Conservation (phyloP, 2,329 filamentous ascomycete species). For the Ustilaginoidea virens region DNA sequence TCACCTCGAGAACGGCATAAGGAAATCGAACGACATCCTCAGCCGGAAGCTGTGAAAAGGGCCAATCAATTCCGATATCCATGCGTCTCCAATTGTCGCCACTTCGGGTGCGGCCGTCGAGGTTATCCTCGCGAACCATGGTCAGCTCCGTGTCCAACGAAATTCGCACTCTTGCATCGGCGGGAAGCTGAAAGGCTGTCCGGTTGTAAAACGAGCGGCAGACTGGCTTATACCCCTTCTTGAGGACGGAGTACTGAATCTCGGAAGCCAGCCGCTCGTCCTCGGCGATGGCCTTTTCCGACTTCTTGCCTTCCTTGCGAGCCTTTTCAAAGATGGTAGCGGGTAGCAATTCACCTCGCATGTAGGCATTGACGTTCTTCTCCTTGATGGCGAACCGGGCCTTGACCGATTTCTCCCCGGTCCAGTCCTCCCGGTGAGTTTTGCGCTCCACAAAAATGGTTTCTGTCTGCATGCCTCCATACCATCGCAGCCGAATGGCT, state of each 20-base stretch:
- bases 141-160: slow-evolving; percentile 92
- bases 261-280: slow-evolving; percentile 82
- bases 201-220: slow-evolving; percentile 96
- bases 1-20: slow-evolving; percentile 92
- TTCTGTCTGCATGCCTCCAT: slow-evolving; percentile 88
- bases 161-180: slow-evolving; percentile 89
- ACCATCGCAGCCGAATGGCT: slow-evolving; percentile 92
- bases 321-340: slow-evolving; percentile 91
- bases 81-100: slow-evolving; percentile 92
- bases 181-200: slow-evolving; percentile 92
- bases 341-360: slow-evolving; percentile 72
- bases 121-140: slow-evolving; percentile 89
- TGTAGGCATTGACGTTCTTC: slow-evolving; percentile 88
- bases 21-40: slow-evolving; percentile 85
- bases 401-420: slow-evolving; percentile 96
- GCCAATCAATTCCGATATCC: slow-evolving; percentile 94
- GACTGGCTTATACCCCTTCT: slow-evolving; percentile 74
- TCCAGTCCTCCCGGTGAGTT: slow-evolving; percentile 98
- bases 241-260: slow-evolving; percentile 84
- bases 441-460: slow-evolving; percentile 96
- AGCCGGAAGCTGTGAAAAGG: slow-evolving; percentile 75
- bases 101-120: slow-evolving; percentile 60
- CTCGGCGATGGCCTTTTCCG: slow-evolving; percentile 77
- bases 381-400: slow-evolving; percentile 90
- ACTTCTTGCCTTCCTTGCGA: slow-evolving; percentile 87